A percentile compares a stretch with the other conserved stretches of the same genome.
Conservation (phyloP, 495 filamentous ascomycete genomes). For the Cercophora newfieldiana region DNA sequence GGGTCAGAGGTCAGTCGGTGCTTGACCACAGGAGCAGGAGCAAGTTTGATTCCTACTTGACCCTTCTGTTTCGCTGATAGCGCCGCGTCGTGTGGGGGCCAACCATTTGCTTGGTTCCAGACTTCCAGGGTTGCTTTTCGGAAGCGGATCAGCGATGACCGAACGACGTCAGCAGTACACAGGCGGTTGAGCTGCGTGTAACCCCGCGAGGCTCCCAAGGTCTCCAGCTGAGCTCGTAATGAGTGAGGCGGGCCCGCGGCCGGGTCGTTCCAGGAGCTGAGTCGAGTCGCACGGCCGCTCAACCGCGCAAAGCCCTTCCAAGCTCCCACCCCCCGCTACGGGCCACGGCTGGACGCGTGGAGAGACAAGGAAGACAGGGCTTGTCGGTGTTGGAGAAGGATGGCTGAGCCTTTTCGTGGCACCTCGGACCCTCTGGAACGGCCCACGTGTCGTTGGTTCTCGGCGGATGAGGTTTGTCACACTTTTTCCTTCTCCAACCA, state of each 20-base stretch:
- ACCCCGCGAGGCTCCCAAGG: constrained; percentile 1
- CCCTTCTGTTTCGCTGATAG: too few species aligned
- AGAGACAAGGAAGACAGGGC: neutral
- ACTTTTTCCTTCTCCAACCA: neutral
- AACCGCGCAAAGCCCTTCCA: neutral
- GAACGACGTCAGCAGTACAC: constrained; percentile 13
- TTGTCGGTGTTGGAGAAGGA: neutral
- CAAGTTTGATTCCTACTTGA: neutral
- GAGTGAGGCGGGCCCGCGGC: constrained; percentile 15
- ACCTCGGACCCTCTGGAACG: neutral
- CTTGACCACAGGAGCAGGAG: neutral
- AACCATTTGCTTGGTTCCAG: neutral
- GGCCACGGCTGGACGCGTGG: neutral
- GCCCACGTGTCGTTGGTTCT: constrained; percentile 12
- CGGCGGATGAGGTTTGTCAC: constrained; percentile 7
- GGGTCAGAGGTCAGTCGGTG: neutral
- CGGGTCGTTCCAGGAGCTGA: constrained; percentile 11
- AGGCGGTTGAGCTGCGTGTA: constrained; percentile 5
- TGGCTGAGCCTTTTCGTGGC: constrained; percentile 8
- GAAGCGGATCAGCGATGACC: neutral
- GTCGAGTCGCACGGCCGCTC: constrained; percentile 11
- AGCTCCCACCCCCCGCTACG: neutral
- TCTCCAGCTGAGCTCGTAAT: constrained; percentile 20
- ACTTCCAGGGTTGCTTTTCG: neutral
- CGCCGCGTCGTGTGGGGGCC: neutral